Conservation (phyloP, 2,329 filamentous ascomycete genomes). For the Aspergillus nomiae region DNA sequence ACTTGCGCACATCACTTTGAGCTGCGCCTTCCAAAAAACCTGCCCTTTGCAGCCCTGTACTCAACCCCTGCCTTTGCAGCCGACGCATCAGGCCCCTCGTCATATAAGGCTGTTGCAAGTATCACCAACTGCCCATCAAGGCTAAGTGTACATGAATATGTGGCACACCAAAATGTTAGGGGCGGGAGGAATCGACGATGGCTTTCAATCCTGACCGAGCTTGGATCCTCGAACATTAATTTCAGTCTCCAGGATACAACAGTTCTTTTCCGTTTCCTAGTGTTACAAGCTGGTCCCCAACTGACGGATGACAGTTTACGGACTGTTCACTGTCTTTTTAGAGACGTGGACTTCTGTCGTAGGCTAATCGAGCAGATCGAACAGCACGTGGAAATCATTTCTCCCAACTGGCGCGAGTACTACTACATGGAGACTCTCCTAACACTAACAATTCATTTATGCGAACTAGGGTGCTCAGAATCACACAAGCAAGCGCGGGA, state of each 20-base stretch:
- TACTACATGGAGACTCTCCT: conserved; percentile 62
- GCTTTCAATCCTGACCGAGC: conserved; percentile 51
- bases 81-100: conserved; percentile 48
- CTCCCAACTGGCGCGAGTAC: conserved; percentile 60
- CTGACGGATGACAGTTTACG: conserved; percentile 41
- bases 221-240: conserved; percentile 60
- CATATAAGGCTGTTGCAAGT: conserved; percentile 50
- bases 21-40: conserved; percentile 39
- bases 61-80: conserved; percentile 29
- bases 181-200: conserved; percentile 50
- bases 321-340: conserved; percentile 52
- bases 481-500: conserved; percentile 11
- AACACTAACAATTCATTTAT: conserved; percentile 50
- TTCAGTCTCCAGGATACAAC: conserved; percentile 58
- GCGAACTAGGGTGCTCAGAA: conserved; percentile 28
- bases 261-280: conserved; percentile 54
- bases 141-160: conserved; percentile 53
- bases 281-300: conserved; percentile 58
- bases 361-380: conserved; percentile 53
- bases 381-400: conserved; percentile 50
- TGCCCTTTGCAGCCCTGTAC: conserved; percentile 39
- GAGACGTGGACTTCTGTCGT: conserved; percentile 53
- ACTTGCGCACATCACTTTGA: conserved; percentile 52
- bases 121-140: conserved; percentile 50
- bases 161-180: conserved; percentile 49